Evolutionary conservation across 331 rosid species (phyloP).

Genomic region (Acacia concinna): DNA sequence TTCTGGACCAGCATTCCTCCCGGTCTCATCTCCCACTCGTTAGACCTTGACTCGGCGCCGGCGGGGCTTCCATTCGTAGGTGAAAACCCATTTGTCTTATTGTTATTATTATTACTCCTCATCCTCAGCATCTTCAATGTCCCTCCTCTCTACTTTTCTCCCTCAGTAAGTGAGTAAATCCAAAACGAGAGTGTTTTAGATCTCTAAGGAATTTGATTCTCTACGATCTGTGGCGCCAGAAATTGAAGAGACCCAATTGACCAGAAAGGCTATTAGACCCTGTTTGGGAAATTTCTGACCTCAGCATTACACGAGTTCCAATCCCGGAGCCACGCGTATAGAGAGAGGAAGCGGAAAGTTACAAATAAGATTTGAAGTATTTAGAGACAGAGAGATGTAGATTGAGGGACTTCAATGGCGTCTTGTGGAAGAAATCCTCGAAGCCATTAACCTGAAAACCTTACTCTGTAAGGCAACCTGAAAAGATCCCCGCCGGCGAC

Average conservation of each 20-base stretch:
- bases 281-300: constrained; percentile 36
- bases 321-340: constrained; percentile 29
- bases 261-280: constrained; percentile 18
- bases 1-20: constrained; percentile 96
- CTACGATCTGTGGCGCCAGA: constrained; percentile 37
- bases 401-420: constrained; percentile 31
- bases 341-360: background rate
- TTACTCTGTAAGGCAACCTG: constrained; percentile 27
- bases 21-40: constrained; percentile 89
- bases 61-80: constrained; percentile 44
- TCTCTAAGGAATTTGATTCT: constrained; percentile 32
- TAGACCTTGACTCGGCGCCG: constrained; percentile 40
- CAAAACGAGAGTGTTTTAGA: constrained; percentile 24
- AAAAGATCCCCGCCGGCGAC: constrained; percentile 26
- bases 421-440: constrained; percentile 34
- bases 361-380: constrained; percentile 25
- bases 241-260: constrained; percentile 46
- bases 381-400: constrained; percentile 26
- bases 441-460: constrained; percentile 31
- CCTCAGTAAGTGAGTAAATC: background rate
- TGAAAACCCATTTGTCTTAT: constrained; percentile 32
- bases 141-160: constrained; percentile 6
- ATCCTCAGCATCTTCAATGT: constrained; percentile 60
- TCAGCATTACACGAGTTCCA: constrained; percentile 52
- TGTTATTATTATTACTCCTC: constrained; percentile 31